Evolutionary conservation across 495 filamentous ascomycete genomes (phyloP).

Genomic region (Penicillium cosmopolitanum): DNA sequence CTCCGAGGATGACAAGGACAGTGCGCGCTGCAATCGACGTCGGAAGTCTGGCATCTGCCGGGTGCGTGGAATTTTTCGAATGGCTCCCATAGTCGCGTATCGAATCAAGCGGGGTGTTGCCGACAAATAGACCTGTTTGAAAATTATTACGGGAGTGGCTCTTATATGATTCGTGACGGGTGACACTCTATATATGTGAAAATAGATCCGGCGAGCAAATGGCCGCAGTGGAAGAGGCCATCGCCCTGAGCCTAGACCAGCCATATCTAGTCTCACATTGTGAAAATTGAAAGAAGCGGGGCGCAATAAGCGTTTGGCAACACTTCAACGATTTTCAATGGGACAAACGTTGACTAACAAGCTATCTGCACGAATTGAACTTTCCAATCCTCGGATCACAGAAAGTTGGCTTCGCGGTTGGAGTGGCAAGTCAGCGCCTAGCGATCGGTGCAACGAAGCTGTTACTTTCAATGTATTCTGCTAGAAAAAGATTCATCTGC

Average conservation of each 20-base stretch:
- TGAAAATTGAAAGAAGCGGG: no score
- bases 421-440: no score
- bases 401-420: no score
- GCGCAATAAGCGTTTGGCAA: no score
- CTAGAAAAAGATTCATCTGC: no score
- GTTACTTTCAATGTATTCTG: no score
- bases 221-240: not conserved
- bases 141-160: not conserved
- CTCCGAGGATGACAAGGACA: conserved; percentile 1
- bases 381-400: not conserved
- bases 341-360: no score
- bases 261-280: no score
- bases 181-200: not conserved
- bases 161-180: no score
- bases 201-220: not conserved
- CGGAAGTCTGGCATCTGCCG: not conserved
- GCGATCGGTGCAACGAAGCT: no score
- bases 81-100: not conserved
- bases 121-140: not conserved
- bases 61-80: not conserved
- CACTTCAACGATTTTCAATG: no score
- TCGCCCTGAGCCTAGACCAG: no score
- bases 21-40: not conserved
- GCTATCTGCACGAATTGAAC: not conserved
- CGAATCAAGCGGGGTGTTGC: not conserved